A percentile compares a stretch with the other conserved stretches of the same genome.
Evolutionary conservation across 352 stramenopile genomes (phyloP).

Genomic region (Phytophthora pinifolia): DNA sequence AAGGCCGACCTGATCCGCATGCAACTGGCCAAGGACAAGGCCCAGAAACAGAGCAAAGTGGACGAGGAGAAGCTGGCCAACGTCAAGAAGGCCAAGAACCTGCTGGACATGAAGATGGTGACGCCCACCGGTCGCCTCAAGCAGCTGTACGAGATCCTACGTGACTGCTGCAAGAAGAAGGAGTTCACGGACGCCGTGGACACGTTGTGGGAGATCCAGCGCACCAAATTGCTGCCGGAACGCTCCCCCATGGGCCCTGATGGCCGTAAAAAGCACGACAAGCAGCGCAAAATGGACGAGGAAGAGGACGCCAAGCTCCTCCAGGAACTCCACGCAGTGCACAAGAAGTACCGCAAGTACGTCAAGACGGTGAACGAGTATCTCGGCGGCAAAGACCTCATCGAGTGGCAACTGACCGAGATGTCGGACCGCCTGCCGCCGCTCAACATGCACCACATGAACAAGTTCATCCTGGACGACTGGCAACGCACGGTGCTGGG

Average conservation of each 20-base stretch:
- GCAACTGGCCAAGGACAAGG: slow-evolving; percentile 86
- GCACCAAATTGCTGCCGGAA: slow-evolving; percentile 58
- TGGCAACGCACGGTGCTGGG: slow-evolving; percentile 97
- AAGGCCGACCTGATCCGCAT: slow-evolving; percentile 88
- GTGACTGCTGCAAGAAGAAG: slow-evolving; percentile 83
- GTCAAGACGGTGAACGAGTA: slow-evolving; percentile 77
- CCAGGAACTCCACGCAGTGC: slow-evolving; percentile 62
- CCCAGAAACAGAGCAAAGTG: slow-evolving; percentile 85
- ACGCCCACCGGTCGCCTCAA: slow-evolving; percentile 80
- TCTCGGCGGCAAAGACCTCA: slow-evolving; percentile 67
- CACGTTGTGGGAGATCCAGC: slow-evolving; percentile 88
- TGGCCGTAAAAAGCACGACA: slow-evolving; percentile 66
- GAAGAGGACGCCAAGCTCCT: slow-evolving; percentile 75
- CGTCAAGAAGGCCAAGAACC: slow-evolving; percentile 81
- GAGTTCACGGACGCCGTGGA: slow-evolving; percentile 85
- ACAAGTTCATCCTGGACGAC: slow-evolving; percentile 94
- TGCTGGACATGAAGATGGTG: slow-evolving; percentile 87
- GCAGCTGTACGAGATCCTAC: slow-evolving; percentile 85
- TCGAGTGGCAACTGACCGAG: slow-evolving; percentile 86
- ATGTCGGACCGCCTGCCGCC: slow-evolving; percentile 85
- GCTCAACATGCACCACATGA: slow-evolving; percentile 91
- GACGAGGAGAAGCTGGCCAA: slow-evolving; percentile 89
- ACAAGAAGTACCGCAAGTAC: slow-evolving; percentile 91
- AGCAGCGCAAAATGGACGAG: slow-evolving; percentile 73
- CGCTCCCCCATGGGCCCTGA: slow-evolving; percentile 38